Conservation (phyloP, 1,139 yeast genomes). For the Yamadazyma sp. region DNA sequence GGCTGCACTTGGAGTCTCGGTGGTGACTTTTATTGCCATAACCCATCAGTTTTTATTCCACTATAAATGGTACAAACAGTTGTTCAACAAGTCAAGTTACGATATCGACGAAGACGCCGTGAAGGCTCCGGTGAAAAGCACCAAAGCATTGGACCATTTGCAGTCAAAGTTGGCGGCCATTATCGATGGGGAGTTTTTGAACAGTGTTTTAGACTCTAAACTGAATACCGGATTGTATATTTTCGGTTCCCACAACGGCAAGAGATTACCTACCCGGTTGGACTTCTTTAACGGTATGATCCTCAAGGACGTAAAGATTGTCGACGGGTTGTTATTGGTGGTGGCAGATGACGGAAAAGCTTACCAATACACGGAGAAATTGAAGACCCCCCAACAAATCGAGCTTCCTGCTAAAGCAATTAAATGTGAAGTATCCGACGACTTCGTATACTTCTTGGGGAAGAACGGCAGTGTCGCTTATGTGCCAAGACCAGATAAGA, state of each 20-base stretch:
- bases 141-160: constrained; percentile 24
- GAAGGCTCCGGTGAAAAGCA: constrained; percentile 21
- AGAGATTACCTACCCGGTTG: constrained; percentile 59
- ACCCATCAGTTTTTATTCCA: constrained; percentile 44
- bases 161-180: constrained; percentile 20
- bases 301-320: constrained; percentile 58
- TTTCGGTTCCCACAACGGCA: constrained; percentile 35
- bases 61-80: constrained; percentile 34
- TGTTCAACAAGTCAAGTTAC: constrained; percentile 24
- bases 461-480: constrained; percentile 53
- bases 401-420: constrained; percentile 46
- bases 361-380: constrained; percentile 57
- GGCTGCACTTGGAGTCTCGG: constrained; percentile 28
- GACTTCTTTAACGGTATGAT: constrained; percentile 62
- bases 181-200: constrained; percentile 19
- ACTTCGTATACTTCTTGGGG: constrained; percentile 58
- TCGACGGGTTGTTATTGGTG: constrained; percentile 52
- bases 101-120: constrained; percentile 21
- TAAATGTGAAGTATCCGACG: constrained; percentile 53
- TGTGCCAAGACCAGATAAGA: constrained; percentile 39
- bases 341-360: constrained; percentile 74
- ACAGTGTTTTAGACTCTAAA: constrained; percentile 17
- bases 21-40: constrained; percentile 33
- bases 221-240: constrained; percentile 37
- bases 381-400: constrained; percentile 23